Evolutionary conservation across 192 early-diverging fungal species (phyloP).

Genomic region (Paraglomus brasilianum): DNA sequence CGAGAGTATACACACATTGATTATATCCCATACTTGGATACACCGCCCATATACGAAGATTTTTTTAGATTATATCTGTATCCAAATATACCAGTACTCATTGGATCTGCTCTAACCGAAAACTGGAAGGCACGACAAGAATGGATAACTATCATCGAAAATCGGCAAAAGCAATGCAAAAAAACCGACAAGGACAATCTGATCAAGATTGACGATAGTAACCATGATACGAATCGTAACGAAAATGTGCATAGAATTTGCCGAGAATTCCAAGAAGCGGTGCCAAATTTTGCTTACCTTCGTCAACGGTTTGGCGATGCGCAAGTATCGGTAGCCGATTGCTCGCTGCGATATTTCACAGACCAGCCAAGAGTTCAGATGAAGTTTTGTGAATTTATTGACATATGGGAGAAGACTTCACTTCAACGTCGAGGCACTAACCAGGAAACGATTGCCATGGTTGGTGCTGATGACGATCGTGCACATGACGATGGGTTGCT

Average conservation of each 20-base stretch:
- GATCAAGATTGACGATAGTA: too few species aligned
- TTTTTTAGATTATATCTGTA: constrained; percentile 44
- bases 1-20: constrained; percentile 33
- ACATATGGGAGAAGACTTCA: constrained; percentile 40
- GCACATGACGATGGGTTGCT: constrained; percentile 4
- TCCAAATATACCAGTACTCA: constrained; percentile 51
- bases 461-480: background rate
- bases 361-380: constrained; percentile 62
- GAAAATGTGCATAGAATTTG: too few species aligned
- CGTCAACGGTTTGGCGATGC: constrained; percentile 40
- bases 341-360: constrained; percentile 54
- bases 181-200: background rate
- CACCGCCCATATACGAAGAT: constrained; percentile 39
- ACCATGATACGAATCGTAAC: too few species aligned
- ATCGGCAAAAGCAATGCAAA: constrained; percentile 21
- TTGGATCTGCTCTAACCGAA: constrained; percentile 47
- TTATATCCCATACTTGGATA: constrained; percentile 37
- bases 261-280: background rate
- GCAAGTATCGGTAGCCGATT: constrained; percentile 61
- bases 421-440: constrained; percentile 18
- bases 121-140: constrained; percentile 56
- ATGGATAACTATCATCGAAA: constrained; percentile 45
- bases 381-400: constrained; percentile 55
- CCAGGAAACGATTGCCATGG: background rate
- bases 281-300: constrained; percentile 47